These are phyloP conservation scores for Kurtzmaniella natalensis DNA, from an alignment of 1,139 yeast species.

Conservation along the genomic window DNA sequence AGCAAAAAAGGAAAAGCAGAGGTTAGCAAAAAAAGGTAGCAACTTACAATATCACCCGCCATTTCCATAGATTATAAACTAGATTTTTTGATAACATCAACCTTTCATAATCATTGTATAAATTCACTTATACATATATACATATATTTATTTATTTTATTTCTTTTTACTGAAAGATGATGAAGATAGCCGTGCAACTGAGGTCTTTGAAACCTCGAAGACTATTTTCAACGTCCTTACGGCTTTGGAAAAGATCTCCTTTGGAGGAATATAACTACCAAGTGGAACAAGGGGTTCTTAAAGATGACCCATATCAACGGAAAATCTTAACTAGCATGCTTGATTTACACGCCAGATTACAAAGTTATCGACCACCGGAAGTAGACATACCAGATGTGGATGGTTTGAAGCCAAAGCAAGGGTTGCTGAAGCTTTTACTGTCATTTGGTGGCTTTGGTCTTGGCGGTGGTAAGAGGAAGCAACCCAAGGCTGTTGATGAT, in stretches of 20 bases:
- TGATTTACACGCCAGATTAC: slow-evolving; percentile 44
- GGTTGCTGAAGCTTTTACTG: slow-evolving; percentile 36
- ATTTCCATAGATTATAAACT: no score
- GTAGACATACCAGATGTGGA: slow-evolving; percentile 46
- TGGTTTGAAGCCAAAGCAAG: slow-evolving; percentile 45
- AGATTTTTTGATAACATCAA: no score
- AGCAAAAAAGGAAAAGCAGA: no score
- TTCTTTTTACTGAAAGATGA: neutral
- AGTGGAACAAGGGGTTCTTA: slow-evolving; percentile 48
- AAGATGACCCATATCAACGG: slow-evolving; percentile 66
- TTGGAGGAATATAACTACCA: slow-evolving; percentile 56
- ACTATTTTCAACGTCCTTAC: neutral
- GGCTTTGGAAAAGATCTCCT: slow-evolving; percentile 31
- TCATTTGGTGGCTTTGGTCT: slow-evolving; percentile 18
- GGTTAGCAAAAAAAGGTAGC: no score
- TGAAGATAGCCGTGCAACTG: no score
- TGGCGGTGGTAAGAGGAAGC: slow-evolving; percentile 7
- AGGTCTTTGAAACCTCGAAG: no score
- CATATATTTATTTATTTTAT: no score
- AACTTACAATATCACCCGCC: no score
- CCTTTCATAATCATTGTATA: no score
- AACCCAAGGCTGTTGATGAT: slow-evolving; percentile 8
- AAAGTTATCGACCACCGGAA: slow-evolving; percentile 50
- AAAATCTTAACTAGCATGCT: slow-evolving; percentile 55
- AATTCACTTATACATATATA: no score